A percentile compares a stretch with the other conserved stretches of the same genome.
Evolutionary conservation across 1,284 basidiomycete species (phyloP).

Genomic region (Leucoagaricus sp.): DNA sequence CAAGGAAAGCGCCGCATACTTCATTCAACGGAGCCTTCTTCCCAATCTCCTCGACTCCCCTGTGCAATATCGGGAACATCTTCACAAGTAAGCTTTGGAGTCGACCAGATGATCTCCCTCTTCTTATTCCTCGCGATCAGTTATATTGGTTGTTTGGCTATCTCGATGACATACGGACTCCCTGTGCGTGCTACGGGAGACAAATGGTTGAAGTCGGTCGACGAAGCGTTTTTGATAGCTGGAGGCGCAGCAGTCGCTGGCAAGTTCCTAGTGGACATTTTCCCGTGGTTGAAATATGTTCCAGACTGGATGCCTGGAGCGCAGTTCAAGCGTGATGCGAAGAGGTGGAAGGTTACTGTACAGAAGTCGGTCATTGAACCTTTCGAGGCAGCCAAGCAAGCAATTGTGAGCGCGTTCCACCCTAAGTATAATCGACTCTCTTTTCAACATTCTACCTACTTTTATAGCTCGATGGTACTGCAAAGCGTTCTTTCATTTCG

Average conservation of each 20-base stretch:
- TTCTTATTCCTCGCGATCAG: neutral
- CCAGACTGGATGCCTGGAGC: slow-evolving; percentile 15
- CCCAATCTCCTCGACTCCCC: neutral
- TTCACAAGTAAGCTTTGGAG: neutral
- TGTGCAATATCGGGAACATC: neutral
- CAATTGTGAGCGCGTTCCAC: too few relatives aligned
- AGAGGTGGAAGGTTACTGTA: neutral
- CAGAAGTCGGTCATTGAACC: neutral
- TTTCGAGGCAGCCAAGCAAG: neutral
- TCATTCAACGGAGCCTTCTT: neutral
- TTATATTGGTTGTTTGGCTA: neutral
- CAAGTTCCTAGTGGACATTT: slow-evolving; percentile 8
- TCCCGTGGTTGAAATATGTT: slow-evolving; percentile 12
- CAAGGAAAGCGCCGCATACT: neutral
- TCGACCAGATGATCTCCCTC: neutral
- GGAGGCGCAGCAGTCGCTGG: neutral
- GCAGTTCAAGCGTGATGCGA: slow-evolving; percentile 4
- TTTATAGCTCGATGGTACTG: too few relatives aligned
- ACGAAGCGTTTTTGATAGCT: neutral
- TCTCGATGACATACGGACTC: slow-evolving; percentile 4
- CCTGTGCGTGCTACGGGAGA: neutral
- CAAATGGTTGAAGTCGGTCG: neutral
- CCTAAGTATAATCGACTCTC: too few relatives aligned
- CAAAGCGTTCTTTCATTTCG: too few relatives aligned
- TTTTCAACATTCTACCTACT: too few relatives aligned